Base-by-base conservation (phyloP, 768 basidiomycete species). In the Leccinellum luteum region DNA sequence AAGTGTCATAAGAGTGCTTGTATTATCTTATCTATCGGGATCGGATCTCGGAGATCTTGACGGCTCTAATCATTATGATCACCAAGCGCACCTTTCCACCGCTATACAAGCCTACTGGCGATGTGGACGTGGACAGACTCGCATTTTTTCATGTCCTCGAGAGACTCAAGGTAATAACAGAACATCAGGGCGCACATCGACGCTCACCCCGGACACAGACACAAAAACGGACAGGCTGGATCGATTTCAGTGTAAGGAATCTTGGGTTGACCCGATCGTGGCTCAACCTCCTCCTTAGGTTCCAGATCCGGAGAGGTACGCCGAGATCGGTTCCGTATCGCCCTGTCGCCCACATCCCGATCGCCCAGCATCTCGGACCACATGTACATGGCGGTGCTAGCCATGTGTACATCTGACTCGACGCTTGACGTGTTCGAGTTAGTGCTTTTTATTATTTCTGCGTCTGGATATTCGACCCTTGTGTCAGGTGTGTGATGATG, bases 331-430 rank as follows among this genome's bases (percentile, higher is more conserved):
- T 21, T 8, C 4, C 27, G 21, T 23, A 0, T 30, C 32, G 5
- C 32, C 17, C 5, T 54, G 17, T 17, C 32, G 3, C 14, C 12
- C 48, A 60, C 48, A 60, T 19, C 10, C 41, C 30, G 13, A 25
- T 25, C 19, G 10, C 58, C 4, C 35, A 93, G 90, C 62, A 95
- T 98, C 60, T 87, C 93, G 8, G 96, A 98, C 72, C 95, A 98
- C 66, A 98, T 97, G 96, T 92, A 94, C 48, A 98, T 99, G 96
- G 89, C 93, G 2, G 70, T 98, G n/a, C 80, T 98, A 44, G 87
- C 94, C 4, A 87, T 99, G 85, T 89, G 93, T 59, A 82, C 85
- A 6, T 86, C 92, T 0, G 92, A 92, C 66, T 51, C 74, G n/a
- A 79, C 77, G 1, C 79, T 93, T 8, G 89, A 92, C 70, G 72